phyloP scores from a whole-genome alignment of 306 rosid genomes.

The Sophora flavescens region DNA sequence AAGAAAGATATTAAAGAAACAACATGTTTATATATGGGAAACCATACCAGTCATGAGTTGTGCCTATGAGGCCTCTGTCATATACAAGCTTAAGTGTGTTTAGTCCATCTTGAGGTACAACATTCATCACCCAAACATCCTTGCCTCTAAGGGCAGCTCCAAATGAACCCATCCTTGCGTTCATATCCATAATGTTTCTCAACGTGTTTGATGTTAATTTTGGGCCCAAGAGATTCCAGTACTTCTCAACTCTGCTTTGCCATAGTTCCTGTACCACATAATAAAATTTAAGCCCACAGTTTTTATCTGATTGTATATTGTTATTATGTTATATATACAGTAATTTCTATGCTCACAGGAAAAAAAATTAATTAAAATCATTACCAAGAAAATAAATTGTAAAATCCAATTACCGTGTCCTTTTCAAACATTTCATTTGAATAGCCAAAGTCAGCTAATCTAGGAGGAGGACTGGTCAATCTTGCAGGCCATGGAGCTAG shows the following conservation, averaged over 20 bases:
- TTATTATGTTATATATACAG: background rate
- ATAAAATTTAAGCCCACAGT: conserved; percentile 36
- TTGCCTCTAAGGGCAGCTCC: conserved; percentile 89
- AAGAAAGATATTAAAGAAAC: background rate
- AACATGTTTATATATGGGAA: conserved; percentile 16
- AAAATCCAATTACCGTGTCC: conserved; percentile 72
- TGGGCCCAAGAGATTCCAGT: conserved; percentile 83
- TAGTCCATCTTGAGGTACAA: conserved; percentile 83
- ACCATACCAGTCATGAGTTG: conserved; percentile 77
- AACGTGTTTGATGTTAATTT: conserved; percentile 68
- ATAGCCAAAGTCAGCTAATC: conserved; percentile 93
- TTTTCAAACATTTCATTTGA: conserved; percentile 84
- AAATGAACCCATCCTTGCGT: conserved; percentile 89
- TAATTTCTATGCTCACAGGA: background rate
- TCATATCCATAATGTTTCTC: conserved; percentile 97
- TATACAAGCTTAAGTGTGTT: conserved; percentile 88
- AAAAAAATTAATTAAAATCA: background rate
- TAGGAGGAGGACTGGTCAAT: conserved; percentile 87
- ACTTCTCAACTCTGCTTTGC: conserved; percentile 80
- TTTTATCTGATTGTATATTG: conserved; percentile 10
- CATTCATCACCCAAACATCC: conserved; percentile 98
- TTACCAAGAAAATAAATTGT: conserved; percentile 32
- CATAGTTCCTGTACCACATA: conserved; percentile 73
- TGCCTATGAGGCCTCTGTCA: conserved; percentile 95
- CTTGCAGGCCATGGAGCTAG: conserved; percentile 97